These are phyloP conservation scores for Fraxinus excelsior DNA, from an alignment of 257 asterid genomes.

Conservation along the genomic window DNA sequence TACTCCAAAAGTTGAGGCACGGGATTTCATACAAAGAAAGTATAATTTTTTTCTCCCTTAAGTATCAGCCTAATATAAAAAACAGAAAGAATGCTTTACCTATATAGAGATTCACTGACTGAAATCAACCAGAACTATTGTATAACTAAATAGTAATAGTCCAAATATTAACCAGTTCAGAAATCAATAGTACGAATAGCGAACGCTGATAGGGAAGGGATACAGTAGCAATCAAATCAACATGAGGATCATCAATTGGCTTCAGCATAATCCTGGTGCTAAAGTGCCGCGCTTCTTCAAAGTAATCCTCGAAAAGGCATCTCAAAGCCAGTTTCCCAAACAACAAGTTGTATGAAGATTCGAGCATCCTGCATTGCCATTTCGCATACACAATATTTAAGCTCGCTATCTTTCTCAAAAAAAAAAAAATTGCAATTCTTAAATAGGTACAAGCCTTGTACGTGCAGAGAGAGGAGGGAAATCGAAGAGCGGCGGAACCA, in stretches of 20 bases:
- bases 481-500: conserved; percentile 95
- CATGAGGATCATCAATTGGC: conserved; percentile 90
- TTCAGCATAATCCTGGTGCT: conserved; percentile 76
- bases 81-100: background rate
- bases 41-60: no score
- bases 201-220: conserved; percentile 32
- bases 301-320: conserved; percentile 79
- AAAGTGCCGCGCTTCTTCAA: conserved; percentile 71
- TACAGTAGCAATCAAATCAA: conserved; percentile 87
- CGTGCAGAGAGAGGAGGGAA: conserved; percentile 95
- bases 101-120: background rate
- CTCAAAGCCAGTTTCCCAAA: conserved; percentile 80
- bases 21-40: background rate
- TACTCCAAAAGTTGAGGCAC: background rate
- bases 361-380: conserved; percentile 74
- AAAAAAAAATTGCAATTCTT: background rate
- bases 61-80: no score
- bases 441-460: conserved; percentile 46
- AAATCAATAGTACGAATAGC: background rate
- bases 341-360: conserved; percentile 75
- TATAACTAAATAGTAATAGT: background rate
- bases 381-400: background rate
- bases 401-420: background rate
- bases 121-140: background rate
- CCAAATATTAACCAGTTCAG: background rate